phyloP scores from a whole-genome alignment of 306 rosid species.

The Delonix regia region DNA sequence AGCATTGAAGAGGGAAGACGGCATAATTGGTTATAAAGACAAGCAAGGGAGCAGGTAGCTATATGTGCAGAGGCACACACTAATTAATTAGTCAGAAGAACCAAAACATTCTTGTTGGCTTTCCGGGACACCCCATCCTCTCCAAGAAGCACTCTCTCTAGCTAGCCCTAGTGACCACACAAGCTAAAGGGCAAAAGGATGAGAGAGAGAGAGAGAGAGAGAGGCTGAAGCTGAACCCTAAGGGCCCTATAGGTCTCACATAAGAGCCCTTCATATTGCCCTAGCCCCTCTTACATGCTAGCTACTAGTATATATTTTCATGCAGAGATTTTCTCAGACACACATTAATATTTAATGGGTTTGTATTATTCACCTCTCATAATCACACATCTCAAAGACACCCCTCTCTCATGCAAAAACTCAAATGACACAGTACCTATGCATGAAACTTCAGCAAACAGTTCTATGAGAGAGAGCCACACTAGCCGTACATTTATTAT shows the following conservation, averaged over 20 bases:
- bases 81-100: not conserved
- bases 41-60: not conserved
- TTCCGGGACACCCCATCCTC: slow-evolving; percentile 2
- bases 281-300: slow-evolving; percentile 12
- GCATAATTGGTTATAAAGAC: slow-evolving; percentile 2
- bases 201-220: no score
- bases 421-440: slow-evolving; percentile 21
- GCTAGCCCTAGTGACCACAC: slow-evolving; percentile 26
- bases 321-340: slow-evolving; percentile 13
- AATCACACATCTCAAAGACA: slow-evolving; percentile 11
- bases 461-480: slow-evolving; percentile 3
- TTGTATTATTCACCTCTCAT: not conserved
- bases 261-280: not conserved
- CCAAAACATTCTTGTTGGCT: slow-evolving; percentile 23
- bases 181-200: not conserved
- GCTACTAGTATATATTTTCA: not conserved
- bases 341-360: slow-evolving; percentile 1
- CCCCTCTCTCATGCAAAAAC: slow-evolving; percentile 18
- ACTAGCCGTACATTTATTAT: slow-evolving; percentile 19
- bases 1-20: not conserved
- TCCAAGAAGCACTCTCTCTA: not conserved
- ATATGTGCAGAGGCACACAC: not conserved
- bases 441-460: slow-evolving; percentile 26
- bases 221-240: slow-evolving; percentile 1
- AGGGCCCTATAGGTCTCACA: not conserved